Evolutionary conservation across 371 early-diverging fungal genomes (phyloP).

Genomic region (Syncephalis plumigaleata): DNA sequence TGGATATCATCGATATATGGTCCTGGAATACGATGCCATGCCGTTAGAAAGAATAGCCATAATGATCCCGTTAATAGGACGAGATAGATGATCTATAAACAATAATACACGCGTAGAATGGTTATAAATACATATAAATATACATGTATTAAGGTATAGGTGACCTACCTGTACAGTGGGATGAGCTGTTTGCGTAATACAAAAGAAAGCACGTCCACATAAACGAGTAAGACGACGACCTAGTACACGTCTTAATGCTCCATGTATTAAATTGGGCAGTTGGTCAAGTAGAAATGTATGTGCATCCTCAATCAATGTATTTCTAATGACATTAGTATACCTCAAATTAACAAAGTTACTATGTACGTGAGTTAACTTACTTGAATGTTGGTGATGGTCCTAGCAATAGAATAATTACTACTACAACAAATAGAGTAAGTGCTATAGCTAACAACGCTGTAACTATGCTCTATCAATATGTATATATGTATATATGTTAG

Average conservation of each 20-base stretch:
- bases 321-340: too few relatives aligned
- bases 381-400: slow-evolving; percentile 7
- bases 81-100: slow-evolving; percentile 5
- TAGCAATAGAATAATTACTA: slow-evolving; percentile 5
- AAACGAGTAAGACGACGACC: neutral
- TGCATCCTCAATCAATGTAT: too few relatives aligned
- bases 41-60: slow-evolving; percentile 3
- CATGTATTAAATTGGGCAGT: too few relatives aligned
- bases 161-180: neutral
- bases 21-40: slow-evolving; percentile 7
- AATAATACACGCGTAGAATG: too few relatives aligned
- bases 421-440: slow-evolving; percentile 1
- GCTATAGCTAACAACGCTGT: neutral
- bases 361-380: too few relatives aligned
- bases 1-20: slow-evolving; percentile 6
- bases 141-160: neutral
- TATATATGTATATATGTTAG: too few relatives aligned
- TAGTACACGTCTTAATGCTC: too few relatives aligned
- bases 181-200: neutral
- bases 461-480: neutral
- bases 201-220: neutral
- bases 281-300: too few relatives aligned
- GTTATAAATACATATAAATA: neutral
- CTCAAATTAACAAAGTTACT: too few relatives aligned
- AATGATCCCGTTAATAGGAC: slow-evolving; percentile 3